Evolutionary conservation across 78 protist species (phyloP).

Genomic region (Pirum gemmata): DNA sequence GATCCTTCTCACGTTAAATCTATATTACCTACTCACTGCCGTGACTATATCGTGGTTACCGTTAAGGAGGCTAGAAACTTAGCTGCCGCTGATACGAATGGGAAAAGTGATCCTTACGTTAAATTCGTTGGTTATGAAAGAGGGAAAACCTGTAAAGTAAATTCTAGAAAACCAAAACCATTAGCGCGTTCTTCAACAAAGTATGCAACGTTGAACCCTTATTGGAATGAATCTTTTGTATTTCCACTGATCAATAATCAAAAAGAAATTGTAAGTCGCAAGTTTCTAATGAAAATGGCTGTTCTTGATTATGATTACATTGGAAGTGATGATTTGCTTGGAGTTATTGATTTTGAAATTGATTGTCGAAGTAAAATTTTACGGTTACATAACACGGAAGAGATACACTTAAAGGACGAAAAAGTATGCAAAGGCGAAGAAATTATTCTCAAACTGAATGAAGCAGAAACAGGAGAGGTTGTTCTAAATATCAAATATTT

Average conservation of each 20-base stretch:
- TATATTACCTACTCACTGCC: background rate
- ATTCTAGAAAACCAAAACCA: background rate
- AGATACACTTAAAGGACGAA: too few species aligned
- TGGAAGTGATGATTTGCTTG: background rate
- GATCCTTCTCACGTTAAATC: background rate
- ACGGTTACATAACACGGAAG: too few species aligned
- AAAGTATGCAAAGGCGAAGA: too few species aligned
- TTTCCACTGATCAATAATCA: background rate
- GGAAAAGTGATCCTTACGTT: background rate
- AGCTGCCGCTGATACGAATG: background rate
- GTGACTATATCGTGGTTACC: background rate
- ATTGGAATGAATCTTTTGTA: background rate
- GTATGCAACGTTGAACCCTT: background rate
- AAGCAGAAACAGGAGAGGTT: too few species aligned
- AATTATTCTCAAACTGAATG: too few species aligned
- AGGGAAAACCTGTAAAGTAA: background rate
- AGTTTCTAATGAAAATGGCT: background rate
- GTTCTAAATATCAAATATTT: too few species aligned
- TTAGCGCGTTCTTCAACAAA: background rate
- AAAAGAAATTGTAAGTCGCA: background rate
- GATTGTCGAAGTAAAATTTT: too few species aligned
- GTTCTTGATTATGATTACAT: background rate
- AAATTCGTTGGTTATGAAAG: background rate
- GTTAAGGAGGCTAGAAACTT: background rate
- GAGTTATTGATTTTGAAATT: background rate